phyloP scores from a whole-genome alignment of 108 stramenopile genomes.

The Nitzschia putrida region DNA sequence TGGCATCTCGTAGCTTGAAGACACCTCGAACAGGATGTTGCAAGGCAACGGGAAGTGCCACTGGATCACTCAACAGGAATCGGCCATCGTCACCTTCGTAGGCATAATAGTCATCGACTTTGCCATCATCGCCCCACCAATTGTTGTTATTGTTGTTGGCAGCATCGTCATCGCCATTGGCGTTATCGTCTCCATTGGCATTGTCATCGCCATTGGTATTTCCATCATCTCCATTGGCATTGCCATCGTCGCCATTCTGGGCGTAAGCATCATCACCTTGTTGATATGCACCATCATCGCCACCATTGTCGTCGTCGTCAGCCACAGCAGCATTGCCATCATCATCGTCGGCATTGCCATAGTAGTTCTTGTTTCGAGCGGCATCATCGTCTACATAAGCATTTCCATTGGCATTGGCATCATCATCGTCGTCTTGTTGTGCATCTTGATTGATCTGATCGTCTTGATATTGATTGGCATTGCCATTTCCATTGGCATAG shows the following conservation, averaged over 20 bases:
- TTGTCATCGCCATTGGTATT: conserved; percentile 14
- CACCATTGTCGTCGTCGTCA: conserved; percentile 7
- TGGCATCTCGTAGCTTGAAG: conserved; percentile 73
- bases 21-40: conserved; percentile 62
- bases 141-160: conserved; percentile 10
- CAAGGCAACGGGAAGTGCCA: not conserved
- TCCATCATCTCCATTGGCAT: conserved; percentile 19
- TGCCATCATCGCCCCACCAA: not conserved
- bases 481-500: conserved; percentile 23
- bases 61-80: not conserved
- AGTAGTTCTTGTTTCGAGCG: too few species aligned
- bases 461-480: conserved; percentile 18
- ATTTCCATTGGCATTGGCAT: conserved; percentile 8
- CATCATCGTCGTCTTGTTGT: conserved; percentile 15
- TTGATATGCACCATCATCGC: conserved; percentile 14
- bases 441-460: conserved; percentile 9
- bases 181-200: conserved; percentile 8
- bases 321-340: conserved; percentile 22
- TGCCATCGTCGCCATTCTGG: conserved; percentile 14
- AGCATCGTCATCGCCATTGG: conserved; percentile 15
- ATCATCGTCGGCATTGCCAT: too few species aligned
- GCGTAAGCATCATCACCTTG: conserved; percentile 9
- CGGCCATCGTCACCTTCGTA: not conserved
- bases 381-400: too few species aligned
- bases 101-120: not conserved